Conservation (phyloP, 1,284 basidiomycete species). For the Vanrija pseudolonga region DNA sequence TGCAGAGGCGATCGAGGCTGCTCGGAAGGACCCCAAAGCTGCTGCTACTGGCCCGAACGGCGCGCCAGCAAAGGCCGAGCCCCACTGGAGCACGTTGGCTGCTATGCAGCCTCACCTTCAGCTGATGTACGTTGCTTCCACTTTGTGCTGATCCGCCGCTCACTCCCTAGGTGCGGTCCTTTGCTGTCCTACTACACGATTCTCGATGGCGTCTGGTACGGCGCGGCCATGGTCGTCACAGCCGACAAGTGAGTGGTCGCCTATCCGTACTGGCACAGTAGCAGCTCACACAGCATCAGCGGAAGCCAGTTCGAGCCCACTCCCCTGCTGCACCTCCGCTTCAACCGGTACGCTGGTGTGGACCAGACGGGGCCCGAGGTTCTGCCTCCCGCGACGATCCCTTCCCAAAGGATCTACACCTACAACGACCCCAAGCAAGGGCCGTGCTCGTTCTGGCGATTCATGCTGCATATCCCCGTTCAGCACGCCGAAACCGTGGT, state of each 20-base stretch:
- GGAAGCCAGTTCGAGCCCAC: too few species aligned
- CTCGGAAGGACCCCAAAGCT: too few species aligned
- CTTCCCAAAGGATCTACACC: constrained; percentile 73
- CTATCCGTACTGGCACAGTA: too few species aligned
- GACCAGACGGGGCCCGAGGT: constrained; percentile 8
- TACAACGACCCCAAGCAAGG: constrained; percentile 63
- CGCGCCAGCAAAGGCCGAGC: constrained; percentile 2
- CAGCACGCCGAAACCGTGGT: constrained; percentile 70
- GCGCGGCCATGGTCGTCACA: constrained; percentile 78
- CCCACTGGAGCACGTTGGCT: constrained; percentile 27
- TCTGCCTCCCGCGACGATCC: constrained; percentile 40
- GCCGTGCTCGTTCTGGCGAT: constrained; percentile 90
- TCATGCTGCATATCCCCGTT: constrained; percentile 79
- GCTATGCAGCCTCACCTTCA: constrained; percentile 50
- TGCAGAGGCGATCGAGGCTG: constrained; percentile 1
- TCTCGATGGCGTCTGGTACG: constrained; percentile 71
- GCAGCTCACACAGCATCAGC: too few species aligned
- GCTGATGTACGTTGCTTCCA: constrained; percentile 41
- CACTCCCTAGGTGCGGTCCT: constrained; percentile 59
- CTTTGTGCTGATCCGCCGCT: not conserved
- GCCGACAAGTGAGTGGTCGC: constrained; percentile 23
- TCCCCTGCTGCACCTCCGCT: not conserved
- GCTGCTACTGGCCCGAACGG: too few species aligned
- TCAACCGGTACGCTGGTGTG: not conserved
- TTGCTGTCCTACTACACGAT: constrained; percentile 88